phyloP scores from a whole-genome alignment of 768 basidiomycete genomes.

The Trichaptum fuscoviolaceum region DNA sequence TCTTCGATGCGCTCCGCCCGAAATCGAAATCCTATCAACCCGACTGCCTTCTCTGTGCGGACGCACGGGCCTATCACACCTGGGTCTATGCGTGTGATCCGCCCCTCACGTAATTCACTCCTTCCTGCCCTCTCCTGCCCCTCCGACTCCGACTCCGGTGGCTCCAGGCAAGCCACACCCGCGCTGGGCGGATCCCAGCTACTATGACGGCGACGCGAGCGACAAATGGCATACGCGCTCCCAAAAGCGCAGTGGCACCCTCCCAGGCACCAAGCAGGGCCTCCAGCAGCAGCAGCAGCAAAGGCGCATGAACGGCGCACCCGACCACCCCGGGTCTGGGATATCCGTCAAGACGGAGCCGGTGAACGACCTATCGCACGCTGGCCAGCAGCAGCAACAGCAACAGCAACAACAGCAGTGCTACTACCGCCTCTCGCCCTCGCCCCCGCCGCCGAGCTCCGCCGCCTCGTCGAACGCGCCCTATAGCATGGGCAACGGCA shows the following conservation, averaged over 20 bases:
- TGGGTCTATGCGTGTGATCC: not conserved
- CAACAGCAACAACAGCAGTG: slow-evolving; percentile 13
- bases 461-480: slow-evolving; percentile 17
- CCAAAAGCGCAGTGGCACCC: slow-evolving; percentile 52
- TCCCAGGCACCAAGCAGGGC: slow-evolving; percentile 34
- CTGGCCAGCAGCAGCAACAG: slow-evolving; percentile 45
- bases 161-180: slow-evolving; percentile 76
- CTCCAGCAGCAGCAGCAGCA: slow-evolving; percentile 30
- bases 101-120: not conserved
- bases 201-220: slow-evolving; percentile 73
- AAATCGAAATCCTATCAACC: slow-evolving; percentile 2
- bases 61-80: slow-evolving; percentile 7
- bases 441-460: slow-evolving; percentile 14
- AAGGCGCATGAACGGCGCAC: slow-evolving; percentile 27
- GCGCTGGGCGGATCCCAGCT: slow-evolving; percentile 76
- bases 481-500: slow-evolving; percentile 11
- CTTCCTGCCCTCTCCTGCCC: not conserved
- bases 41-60: slow-evolving; percentile 3
- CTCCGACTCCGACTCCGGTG: not conserved
- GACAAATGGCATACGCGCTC: slow-evolving; percentile 87
- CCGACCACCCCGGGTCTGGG: slow-evolving; percentile 19
- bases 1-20: too few species aligned
- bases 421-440: slow-evolving; percentile 20
- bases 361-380: slow-evolving; percentile 5
- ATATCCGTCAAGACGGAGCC: slow-evolving; percentile 14